Base-by-base conservation (phyloP, 2,329 filamentous ascomycete species). In the Tolypocladium pustulatum region DNA sequence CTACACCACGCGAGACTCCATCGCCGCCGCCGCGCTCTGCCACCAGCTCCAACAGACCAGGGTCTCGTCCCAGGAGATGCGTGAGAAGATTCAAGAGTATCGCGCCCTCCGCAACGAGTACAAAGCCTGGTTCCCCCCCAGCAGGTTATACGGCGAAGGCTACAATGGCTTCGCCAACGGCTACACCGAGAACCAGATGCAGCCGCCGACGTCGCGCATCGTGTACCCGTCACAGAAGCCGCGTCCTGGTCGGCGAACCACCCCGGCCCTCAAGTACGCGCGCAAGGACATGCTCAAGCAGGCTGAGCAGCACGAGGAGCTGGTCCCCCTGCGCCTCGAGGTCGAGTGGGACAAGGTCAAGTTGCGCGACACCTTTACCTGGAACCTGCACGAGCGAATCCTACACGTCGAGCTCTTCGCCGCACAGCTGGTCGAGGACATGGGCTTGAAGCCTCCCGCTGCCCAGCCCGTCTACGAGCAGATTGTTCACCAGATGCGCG, bases 311-410 rank as follows among this genome's bases (percentile, higher is more conserved):
- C 81, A 90, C 57, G 94, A 99, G 71, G 91, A 97, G 69, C 78
- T 99, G 57, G 90, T 97, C 1, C 94, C 94, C 3, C 83, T 99
- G 64, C 85, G 94, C 54, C 76, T 99, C 58, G 94, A 99, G 67
- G 90, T 97, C 55, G 94, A 99, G 68, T 89, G 90, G 82, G 93
- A 97, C 65, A 96, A 96, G 76, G 84, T 97, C 66, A 94, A 94
- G 74, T 80, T 99, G 61, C 89, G 94, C 71, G 94, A 99, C 73
- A 97, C 94, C 0, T 97, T 99, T 65, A 97, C 94, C 3, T 99
- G 93, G 92, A 99, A 99, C 72, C 80, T 97, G 40, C 90, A 97
- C 75, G 94, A 99, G 71, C 87, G 92, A 60, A 81, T 94, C 15
- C 83, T 95, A 3, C 81, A 84, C 27, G 84, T 87, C 25, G 88